These are phyloP conservation scores for Yamadazyma sp. DNA, from an alignment of 805 yeast species.

Conservation along the genomic window DNA sequence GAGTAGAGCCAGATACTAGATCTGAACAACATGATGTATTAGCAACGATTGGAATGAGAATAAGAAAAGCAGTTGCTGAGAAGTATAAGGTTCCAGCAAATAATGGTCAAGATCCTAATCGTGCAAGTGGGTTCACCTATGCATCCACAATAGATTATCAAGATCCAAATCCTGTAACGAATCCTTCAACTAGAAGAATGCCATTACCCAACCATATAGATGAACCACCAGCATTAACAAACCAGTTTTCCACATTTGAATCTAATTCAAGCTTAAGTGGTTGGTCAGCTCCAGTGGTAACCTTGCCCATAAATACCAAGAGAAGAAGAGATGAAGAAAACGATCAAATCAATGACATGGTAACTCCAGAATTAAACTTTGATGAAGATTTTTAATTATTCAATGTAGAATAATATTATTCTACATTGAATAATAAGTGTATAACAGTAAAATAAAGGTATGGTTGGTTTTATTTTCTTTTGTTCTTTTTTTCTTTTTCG, in stretches of 20 bases:
- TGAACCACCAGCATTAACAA: conserved; percentile 45
- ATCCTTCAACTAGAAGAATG: conserved; percentile 21
- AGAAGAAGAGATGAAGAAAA: conserved; percentile 1
- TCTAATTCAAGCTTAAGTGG: conserved; percentile 28
- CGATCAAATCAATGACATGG: conserved; percentile 1
- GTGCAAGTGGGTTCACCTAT: conserved; percentile 5
- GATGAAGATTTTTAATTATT: conserved; percentile 44
- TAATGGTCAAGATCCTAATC: conserved; percentile 4
- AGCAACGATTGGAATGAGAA: conserved; percentile 65
- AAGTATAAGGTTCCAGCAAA: conserved; percentile 42
- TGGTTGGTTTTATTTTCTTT: too few species aligned
- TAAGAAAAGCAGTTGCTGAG: conserved; percentile 62
- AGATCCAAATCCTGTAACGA: conserved; percentile 7
- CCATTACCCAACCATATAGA: conserved; percentile 40
- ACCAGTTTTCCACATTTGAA: conserved; percentile 41
- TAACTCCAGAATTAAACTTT: conserved; percentile 45
- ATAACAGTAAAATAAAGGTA: too few species aligned
- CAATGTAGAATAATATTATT: background rate
- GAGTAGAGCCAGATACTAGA: conserved; percentile 2
- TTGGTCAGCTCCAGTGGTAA: conserved; percentile 17
- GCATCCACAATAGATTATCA: conserved; percentile 3
- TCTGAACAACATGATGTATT: conserved; percentile 24
- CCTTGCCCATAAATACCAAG: conserved; percentile 17
- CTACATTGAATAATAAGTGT: background rate
- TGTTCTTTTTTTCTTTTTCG: too few species aligned